Percentiles rank a stretch among this genome's conserved stretches.
These are phyloP conservation scores for Naganishia onofrii DNA, from an alignment of 768 basidiomycete species.

Conservation along the genomic window DNA sequence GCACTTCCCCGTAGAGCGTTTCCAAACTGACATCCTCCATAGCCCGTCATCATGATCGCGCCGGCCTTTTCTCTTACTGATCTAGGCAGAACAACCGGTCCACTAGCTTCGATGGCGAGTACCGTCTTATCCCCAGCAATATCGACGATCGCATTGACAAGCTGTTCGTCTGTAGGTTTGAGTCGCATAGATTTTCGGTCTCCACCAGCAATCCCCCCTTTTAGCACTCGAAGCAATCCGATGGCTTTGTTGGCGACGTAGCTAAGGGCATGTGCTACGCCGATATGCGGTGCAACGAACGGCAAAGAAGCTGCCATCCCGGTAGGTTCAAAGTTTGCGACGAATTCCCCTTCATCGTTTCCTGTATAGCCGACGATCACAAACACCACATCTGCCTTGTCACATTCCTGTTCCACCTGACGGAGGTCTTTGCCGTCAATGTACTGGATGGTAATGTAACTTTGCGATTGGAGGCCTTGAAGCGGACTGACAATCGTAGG, in stretches of 20 bases:
- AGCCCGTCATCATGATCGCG: conserved; percentile 11
- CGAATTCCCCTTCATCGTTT: conserved; percentile 15
- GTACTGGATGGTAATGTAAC: not conserved
- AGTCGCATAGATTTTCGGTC: conserved; percentile 10
- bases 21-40: conserved; percentile 20
- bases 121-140: conserved; percentile 6
- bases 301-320: conserved; percentile 4
- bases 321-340: conserved; percentile 13
- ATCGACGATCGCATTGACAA: conserved; percentile 6
- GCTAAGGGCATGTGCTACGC: not conserved
- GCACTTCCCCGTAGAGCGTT: conserved; percentile 12
- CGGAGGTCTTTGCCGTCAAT: not conserved
- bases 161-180: not conserved
- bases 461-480: conserved; percentile 2
- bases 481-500: conserved; percentile 9
- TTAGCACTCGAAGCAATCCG: not conserved
- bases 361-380: conserved; percentile 20
- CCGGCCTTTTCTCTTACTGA: not conserved
- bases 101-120: conserved; percentile 8
- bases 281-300: not conserved
- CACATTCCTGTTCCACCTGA: not conserved
- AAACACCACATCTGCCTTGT: conserved; percentile 3
- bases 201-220: conserved; percentile 12
- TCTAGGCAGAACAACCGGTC: conserved; percentile 5
- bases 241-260: conserved; percentile 6